phyloP scores from a whole-genome alignment of 139 green algal genomes.

The Diplosphaera chodatii region DNA sequence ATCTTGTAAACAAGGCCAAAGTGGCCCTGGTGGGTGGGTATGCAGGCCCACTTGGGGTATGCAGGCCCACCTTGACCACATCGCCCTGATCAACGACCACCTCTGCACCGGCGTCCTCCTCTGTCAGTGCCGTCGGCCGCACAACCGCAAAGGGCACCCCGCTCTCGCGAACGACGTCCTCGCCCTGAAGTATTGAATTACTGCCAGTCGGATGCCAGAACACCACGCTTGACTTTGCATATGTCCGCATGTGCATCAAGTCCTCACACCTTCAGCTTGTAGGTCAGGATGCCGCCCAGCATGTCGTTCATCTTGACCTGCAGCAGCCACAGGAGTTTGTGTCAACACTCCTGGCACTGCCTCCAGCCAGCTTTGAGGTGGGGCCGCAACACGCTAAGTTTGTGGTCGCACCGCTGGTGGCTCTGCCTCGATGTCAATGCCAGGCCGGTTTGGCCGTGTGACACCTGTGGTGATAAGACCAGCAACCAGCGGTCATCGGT shows the following conservation, averaged over 20 bases:
- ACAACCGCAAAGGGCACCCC: slow-evolving; percentile 74
- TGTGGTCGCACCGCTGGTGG: slow-evolving; percentile 88
- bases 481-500: too few species aligned
- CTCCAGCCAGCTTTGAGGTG: too few species aligned
- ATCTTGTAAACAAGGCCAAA: too few species aligned
- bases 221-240: too few species aligned
- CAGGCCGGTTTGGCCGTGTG: slow-evolving; percentile 70
- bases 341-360: too few species aligned
- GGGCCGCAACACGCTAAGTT: too few species aligned
- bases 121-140: slow-evolving; percentile 73
- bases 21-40: too few species aligned
- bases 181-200: too few species aligned
- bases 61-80: slow-evolving; percentile 51
- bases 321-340: too few species aligned
- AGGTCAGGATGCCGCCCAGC: slow-evolving; percentile 86
- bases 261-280: slow-evolving; percentile 82
- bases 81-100: slow-evolving; percentile 84
- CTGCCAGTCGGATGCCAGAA: too few species aligned
- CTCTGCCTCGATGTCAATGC: slow-evolving; percentile 61
- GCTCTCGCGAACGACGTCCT: slow-evolving; percentile 68
- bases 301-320: slow-evolving; percentile 65
- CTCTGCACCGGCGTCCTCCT: slow-evolving; percentile 60
- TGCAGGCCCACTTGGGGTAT: too few species aligned
- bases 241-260: too few species aligned
- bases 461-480: slow-evolving; percentile 65